These are phyloP conservation scores for Colletotrichum sp. DNA, from an alignment of 2,329 filamentous ascomycete genomes.

Conservation along the genomic window DNA sequence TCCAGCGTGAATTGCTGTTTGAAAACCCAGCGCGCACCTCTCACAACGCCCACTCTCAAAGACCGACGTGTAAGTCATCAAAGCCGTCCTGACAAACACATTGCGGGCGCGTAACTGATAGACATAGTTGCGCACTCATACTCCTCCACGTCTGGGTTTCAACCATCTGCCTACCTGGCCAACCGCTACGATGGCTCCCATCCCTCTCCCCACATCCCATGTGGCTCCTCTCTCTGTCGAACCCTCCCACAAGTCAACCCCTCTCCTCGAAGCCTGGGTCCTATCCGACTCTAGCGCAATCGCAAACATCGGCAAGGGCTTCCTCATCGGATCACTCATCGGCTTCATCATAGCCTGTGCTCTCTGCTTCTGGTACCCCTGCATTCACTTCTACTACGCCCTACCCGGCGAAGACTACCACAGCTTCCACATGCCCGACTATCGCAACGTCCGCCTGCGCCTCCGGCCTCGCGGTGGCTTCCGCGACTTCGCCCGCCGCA, in stretches of 20 bases:
- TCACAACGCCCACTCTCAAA: neutral
- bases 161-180: neutral
- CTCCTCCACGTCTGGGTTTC: neutral
- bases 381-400: constrained; percentile 1
- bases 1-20: neutral
- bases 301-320: constrained; percentile 8
- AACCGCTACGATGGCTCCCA: neutral
- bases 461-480: neutral
- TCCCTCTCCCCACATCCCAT: neutral
- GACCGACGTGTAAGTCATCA: neutral
- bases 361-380: constrained; percentile 23
- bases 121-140: neutral
- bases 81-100: neutral
- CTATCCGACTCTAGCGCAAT: neutral
- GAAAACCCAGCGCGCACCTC: neutral
- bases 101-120: neutral
- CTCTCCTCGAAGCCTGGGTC: neutral
- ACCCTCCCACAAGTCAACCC: neutral
- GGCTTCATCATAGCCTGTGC: constrained; percentile 21
- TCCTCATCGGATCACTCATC: constrained; percentile 16
- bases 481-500: neutral
- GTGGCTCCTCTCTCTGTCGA: neutral
- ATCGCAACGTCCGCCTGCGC: neutral
- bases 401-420: neutral
- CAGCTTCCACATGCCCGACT: neutral